Conservation (phyloP, 164 flowering plant species). For the Stephania yunnanensis region DNA sequence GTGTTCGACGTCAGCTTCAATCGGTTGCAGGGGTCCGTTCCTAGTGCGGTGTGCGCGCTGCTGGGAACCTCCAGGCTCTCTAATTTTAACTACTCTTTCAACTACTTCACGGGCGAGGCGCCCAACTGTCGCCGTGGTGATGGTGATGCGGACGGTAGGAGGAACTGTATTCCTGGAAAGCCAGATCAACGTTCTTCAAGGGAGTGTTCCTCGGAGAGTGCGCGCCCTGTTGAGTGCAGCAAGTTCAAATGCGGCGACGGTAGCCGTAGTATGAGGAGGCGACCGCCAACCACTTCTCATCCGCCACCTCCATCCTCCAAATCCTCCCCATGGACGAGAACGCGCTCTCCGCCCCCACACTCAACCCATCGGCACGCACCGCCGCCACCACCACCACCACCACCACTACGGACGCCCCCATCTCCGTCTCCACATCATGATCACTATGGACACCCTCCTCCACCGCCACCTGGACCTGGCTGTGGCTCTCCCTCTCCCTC, state of each 20-base stretch:
- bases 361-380: background rate
- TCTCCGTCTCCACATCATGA: conserved; percentile 1
- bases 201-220: conserved; percentile 44
- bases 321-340: conserved; percentile 5
- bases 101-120: conserved; percentile 62
- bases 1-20: conserved; percentile 85
- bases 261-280: background rate
- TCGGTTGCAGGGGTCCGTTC: conserved; percentile 48
- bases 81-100: conserved; percentile 71
- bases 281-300: conserved; percentile 3
- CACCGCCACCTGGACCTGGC: conserved; percentile 4
- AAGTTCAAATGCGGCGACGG: conserved; percentile 28
- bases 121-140: conserved; percentile 31
- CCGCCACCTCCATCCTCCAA: conserved; percentile 21
- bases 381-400: conserved; percentile 13
- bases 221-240: conserved; percentile 52
- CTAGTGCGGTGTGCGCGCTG: conserved; percentile 43
- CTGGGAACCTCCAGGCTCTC: conserved; percentile 30
- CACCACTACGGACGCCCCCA: conserved; percentile 9
- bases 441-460: background rate
- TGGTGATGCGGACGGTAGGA: conserved; percentile 22
- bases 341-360: conserved; percentile 19
- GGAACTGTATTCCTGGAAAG: conserved; percentile 54
- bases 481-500: conserved; percentile 17
- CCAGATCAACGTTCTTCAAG: conserved; percentile 33